A percentile compares a stretch with the other conserved stretches of the same genome.
phyloP scores from a whole-genome alignment of 169 alveolate genomes.

The Amoebophrya sp. region DNA sequence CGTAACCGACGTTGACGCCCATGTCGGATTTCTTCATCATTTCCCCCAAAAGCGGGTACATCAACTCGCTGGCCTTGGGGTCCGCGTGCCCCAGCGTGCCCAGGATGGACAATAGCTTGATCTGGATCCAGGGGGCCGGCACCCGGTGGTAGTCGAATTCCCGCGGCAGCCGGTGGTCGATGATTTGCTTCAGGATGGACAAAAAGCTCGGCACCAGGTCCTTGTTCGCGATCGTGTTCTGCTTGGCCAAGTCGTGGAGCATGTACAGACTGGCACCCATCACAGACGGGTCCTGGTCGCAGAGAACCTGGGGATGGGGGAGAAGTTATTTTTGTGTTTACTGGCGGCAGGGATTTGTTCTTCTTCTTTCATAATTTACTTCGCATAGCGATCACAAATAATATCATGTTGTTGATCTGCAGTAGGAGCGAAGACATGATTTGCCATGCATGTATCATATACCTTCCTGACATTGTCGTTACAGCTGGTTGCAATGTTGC shows the following conservation, averaged over 20 bases:
- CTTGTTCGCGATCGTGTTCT: conserved; percentile 37
- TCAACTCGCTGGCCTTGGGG: conserved; percentile 67
- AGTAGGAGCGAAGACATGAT: neutral
- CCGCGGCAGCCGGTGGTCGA: conserved; percentile 82
- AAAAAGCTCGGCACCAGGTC: conserved; percentile 71
- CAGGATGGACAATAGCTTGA: conserved; percentile 53
- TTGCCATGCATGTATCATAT: neutral
- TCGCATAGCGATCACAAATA: neutral
- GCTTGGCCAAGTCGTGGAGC: conserved; percentile 53
- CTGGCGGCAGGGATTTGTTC: too few species aligned
- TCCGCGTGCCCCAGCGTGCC: conserved; percentile 76
- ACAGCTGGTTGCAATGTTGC: neutral
- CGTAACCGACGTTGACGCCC: conserved; percentile 80
- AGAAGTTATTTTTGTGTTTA: neutral
- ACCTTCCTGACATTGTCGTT: neutral
- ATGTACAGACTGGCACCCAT: conserved; percentile 79
- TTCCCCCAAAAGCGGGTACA: conserved; percentile 76
- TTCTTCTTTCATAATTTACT: too few species aligned
- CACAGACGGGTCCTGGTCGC: conserved; percentile 88
- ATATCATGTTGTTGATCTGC: neutral
- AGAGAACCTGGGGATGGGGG: conserved; percentile 54
- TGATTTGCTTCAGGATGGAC: conserved; percentile 78
- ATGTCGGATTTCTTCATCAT: conserved; percentile 78
- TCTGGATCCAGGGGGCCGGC: conserved; percentile 96
- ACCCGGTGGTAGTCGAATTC: conserved; percentile 88